Evolutionary conservation across 768 basidiomycete genomes (phyloP).

Genomic region (Arthromyces matolae): DNA sequence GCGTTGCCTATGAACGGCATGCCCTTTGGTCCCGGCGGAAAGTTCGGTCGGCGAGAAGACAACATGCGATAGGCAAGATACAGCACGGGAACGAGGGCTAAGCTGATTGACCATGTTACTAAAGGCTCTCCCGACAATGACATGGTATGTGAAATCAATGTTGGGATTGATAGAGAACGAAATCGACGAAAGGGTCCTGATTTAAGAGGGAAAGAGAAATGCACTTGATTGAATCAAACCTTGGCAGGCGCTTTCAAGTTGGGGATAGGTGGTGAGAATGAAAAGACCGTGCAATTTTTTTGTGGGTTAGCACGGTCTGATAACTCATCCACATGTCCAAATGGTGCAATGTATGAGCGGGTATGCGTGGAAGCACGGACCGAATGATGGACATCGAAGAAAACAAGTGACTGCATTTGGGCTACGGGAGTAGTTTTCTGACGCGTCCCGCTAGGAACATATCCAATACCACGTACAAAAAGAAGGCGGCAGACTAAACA

Average conservation of each 20-base stretch:
- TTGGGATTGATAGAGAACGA: conserved; percentile 5
- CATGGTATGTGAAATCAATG: conserved; percentile 1
- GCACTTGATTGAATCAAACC: conserved; percentile 11
- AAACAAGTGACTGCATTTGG: conserved; percentile 19
- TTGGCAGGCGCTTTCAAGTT: conserved; percentile 8
- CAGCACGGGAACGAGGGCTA: conserved; percentile 8
- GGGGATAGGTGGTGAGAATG: conserved; percentile 6
- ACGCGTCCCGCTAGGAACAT: conserved; percentile 22
- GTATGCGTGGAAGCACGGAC: conserved; percentile 12
- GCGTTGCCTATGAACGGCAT: conserved; percentile 46
- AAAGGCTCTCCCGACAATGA: conserved; percentile 2
- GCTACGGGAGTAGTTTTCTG: conserved; percentile 22
- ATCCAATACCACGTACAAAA: conserved; percentile 15
- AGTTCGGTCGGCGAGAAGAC: conserved; percentile 21
- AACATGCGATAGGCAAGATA: conserved; percentile 24
- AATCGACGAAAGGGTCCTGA: conserved; percentile 1
- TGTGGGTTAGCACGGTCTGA: conserved; percentile 5
- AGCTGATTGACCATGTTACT: conserved; percentile 8
- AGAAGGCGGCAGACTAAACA: conserved; percentile 17
- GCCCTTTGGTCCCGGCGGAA: conserved; percentile 46
- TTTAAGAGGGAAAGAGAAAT: conserved; percentile 15
- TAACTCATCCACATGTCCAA: conserved; percentile 10
- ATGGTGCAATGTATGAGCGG: conserved; percentile 8
- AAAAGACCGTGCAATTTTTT: conserved; percentile 4
- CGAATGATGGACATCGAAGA: conserved; percentile 17